Evolutionary conservation across 306 rosid genomes (phyloP), one percentile per base, ranked within the genome.

Genomic region (Lathyrus tuberosus): DNA sequence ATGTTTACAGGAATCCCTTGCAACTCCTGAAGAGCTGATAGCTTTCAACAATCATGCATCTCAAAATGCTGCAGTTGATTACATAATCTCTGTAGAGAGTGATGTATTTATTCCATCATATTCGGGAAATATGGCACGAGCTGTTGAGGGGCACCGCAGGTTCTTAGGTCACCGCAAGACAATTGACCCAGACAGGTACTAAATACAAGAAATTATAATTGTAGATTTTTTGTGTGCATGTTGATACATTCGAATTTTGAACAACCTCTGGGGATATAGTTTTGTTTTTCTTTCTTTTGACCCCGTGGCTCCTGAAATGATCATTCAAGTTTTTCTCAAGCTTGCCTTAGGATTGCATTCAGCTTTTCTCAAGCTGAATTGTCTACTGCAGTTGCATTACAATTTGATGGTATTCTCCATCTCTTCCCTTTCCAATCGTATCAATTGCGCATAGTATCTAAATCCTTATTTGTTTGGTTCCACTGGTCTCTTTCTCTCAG

Each of bases 131-230:
- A 91, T 94, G 98, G 97, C 96, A 47, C 83, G 96, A 80, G 89
- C 98, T 38, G 97, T 94, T 37, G 97, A 91, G 86, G 98, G 98
- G 10, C 97, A 94, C 74, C 96, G 97, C 12, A 84, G 97, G 76
- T 94, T 84, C 82, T 75, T 94, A 68, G 95, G 96, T 37, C 95
- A 94, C 76, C 90, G 87, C 76, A 94, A 86, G 82, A 94, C 98
- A 7, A 84, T 94, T 72, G 67, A 82, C 47, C 98, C 97, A 42
- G 96, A 90, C 67, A 84, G 97, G 98, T 91, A 79, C 17, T 49
- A 13, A 71, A 65, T 47, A 26, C 44, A 69, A 43, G 40, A 78
- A 76, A 13, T 33, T 59, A 20, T 59, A 40, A 37, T 62, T 38
- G 14, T 57, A 44, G 72, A 59, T 30, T 7, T 30, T 44, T 72